These are phyloP conservation scores for Eucalyptus dawsonii DNA, from an alignment of 345 rosid genomes.

Conservation along the genomic window DNA sequence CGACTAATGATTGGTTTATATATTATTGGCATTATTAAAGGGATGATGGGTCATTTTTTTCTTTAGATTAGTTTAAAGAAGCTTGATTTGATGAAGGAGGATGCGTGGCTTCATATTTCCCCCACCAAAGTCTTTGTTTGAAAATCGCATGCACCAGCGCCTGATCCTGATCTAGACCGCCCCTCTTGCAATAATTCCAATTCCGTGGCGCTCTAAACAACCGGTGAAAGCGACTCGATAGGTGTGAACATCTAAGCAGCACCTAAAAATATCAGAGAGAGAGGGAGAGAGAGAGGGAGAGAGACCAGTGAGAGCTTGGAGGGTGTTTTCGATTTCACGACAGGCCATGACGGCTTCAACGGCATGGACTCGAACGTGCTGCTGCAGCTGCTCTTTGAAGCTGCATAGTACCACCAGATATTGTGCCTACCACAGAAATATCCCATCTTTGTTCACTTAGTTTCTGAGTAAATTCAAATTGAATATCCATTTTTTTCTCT, in stretches of 20 bases:
- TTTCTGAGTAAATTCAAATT: background rate
- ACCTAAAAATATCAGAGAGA: background rate
- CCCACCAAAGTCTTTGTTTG: background rate
- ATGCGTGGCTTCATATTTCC: background rate
- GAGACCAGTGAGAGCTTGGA: constrained; percentile 88
- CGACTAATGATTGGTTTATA: background rate
- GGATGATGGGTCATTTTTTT: background rate
- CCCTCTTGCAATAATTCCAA: background rate
- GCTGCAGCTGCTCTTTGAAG: constrained; percentile 97
- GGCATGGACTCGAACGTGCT: constrained; percentile 96
- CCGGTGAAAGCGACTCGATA: background rate
- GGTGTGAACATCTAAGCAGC: background rate
- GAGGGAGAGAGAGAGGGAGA: background rate
- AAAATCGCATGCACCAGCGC: background rate
- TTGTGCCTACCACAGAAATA: constrained; percentile 47
- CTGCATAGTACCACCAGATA: constrained; percentile 84
- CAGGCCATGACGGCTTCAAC: constrained; percentile 99
- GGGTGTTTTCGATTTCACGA: constrained; percentile 87
- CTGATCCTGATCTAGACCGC: background rate
- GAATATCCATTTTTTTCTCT: background rate
- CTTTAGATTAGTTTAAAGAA: background rate
- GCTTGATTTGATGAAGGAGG: background rate
- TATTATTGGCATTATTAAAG: background rate
- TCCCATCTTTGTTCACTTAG: background rate
- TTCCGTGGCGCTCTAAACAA: background rate